Evolutionary conservation across 108 stramenopile species (phyloP), one percentile per base, ranked within the genome.

Genomic region (Cyclotella baltica): DNA sequence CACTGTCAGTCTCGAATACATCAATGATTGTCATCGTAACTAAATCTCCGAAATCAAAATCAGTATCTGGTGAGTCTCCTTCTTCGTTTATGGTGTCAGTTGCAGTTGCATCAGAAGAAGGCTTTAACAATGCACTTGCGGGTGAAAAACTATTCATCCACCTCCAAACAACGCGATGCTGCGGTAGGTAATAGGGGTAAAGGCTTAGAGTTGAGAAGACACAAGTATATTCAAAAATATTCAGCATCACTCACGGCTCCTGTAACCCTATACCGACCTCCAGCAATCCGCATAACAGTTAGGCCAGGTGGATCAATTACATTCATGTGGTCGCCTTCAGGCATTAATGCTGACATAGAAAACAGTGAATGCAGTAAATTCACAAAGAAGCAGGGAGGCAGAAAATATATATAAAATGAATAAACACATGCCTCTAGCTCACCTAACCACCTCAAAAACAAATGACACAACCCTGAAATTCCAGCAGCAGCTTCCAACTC

Each of bases 61-160:
- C 64, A n/a, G 78, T 77, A 35, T 83, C 73, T 40, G 34, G 43
- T 2, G 67, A 47, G 43, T 72, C 77, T 23, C 30, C 36, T n/a
- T 72, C 52, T 4, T 50, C 35, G 5, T 22, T 62, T 16, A 46
- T 50, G 20, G 30, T 36, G 43, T 62, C 43, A 28, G 28, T 22
- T 47, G 10, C 22, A 28, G 22, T 35, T 23, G 10, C 10, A 15
- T 20, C 18, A 65, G 40, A 4, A n/a, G 61, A 25, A 33, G 62
- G 43, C 46, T 31, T 46, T 30, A 31, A 19, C 28, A 61, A 36
- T 0, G 82, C 78, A 18, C 66, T 64, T 52, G 85, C 56, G 19
- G 74, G 65, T 16, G 88, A 88, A 84, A 95, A 95, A 61, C 91
- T 91, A 70, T 95, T 95, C 87, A 88, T 95, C 94, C 94, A 94